Percentiles rank a stretch among this genome's conserved stretches.
phyloP scores from a whole-genome alignment of 805 yeast species.

The Kluyveromyces lactis region DNA sequence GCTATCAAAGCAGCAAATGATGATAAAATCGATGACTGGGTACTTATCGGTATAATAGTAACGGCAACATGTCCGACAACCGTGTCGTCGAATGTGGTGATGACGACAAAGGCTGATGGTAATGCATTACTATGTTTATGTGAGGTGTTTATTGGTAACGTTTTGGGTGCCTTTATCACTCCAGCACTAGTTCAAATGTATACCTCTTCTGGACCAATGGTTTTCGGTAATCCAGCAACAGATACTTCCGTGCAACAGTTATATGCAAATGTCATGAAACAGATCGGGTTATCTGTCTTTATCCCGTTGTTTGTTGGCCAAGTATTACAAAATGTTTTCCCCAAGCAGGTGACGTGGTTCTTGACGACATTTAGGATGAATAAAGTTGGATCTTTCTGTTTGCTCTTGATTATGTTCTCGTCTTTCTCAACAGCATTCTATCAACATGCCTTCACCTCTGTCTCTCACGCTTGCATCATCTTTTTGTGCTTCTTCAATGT shows the following conservation, averaged over 20 bases:
- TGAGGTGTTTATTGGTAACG: constrained; percentile 79
- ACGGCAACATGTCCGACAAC: constrained; percentile 90
- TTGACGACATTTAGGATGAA: constrained; percentile 48
- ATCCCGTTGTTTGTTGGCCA: constrained; percentile 88
- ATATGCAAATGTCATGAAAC: constrained; percentile 76
- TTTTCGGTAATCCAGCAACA: constrained; percentile 72
- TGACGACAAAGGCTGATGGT: constrained; percentile 83
- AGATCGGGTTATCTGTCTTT: constrained; percentile 75
- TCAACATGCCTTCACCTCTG: constrained; percentile 67
- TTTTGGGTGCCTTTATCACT: constrained; percentile 78
- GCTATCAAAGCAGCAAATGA: constrained; percentile 57
- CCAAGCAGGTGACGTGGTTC: constrained; percentile 55
- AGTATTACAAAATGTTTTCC: constrained; percentile 60
- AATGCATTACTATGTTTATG: constrained; percentile 70
- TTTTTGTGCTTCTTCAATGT: constrained; percentile 76
- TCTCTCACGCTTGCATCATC: constrained; percentile 59
- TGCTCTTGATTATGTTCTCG: constrained; percentile 66
- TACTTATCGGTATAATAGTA: constrained; percentile 71
- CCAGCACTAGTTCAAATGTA: constrained; percentile 79
- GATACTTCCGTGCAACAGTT: constrained; percentile 44
- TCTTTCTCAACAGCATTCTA: constrained; percentile 84
- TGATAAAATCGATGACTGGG: constrained; percentile 59
- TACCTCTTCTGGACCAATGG: constrained; percentile 46
- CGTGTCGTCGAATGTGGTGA: constrained; percentile 83
- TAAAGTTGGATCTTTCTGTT: constrained; percentile 75